These are phyloP conservation scores for Cladosporium colombiae DNA, from an alignment of 2,329 filamentous ascomycete genomes.

Conservation along the genomic window DNA sequence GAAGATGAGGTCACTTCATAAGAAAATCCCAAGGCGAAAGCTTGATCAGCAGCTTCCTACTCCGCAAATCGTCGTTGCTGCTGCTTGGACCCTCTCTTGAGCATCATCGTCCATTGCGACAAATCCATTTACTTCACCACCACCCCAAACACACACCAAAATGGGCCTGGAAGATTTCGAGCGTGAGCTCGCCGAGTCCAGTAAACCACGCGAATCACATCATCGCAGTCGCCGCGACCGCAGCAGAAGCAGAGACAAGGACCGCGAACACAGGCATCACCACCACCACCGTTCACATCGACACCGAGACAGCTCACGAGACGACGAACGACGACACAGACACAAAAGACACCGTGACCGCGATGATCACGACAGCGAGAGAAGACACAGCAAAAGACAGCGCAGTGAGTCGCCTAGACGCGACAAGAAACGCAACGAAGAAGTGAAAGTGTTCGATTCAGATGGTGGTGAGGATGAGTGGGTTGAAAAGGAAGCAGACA, in stretches of 20 bases:
- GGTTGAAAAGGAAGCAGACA: conserved; percentile 47
- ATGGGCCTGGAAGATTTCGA: conserved; percentile 76
- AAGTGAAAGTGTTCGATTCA: conserved; percentile 37
- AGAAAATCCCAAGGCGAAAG: conserved; percentile 16
- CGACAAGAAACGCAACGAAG: conserved; percentile 34
- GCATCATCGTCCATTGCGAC: conserved; percentile 19
- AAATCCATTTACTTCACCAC: background rate
- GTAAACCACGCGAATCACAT: conserved; percentile 44
- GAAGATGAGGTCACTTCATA: conserved; percentile 20
- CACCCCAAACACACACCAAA: background rate
- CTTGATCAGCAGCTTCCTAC: conserved; percentile 13
- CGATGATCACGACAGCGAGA: conserved; percentile 41
- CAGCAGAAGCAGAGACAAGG: conserved; percentile 29
- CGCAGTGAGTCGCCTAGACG: conserved; percentile 37
- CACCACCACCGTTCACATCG: conserved; percentile 48
- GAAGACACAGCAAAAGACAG: conserved; percentile 30
- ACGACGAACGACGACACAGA: conserved; percentile 46
- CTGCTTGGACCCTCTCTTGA: conserved; percentile 6
- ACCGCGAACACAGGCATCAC: conserved; percentile 40
- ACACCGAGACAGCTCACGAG: conserved; percentile 41
- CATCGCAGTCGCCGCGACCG: conserved; percentile 17
- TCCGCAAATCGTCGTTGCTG: conserved; percentile 10
- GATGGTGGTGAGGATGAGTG: conserved; percentile 45
- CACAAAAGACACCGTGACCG: conserved; percentile 66
- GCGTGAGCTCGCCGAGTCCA: conserved; percentile 69